Base-by-base conservation (phyloP, 805 yeast genomes). In the Yarrowia bubula region DNA sequence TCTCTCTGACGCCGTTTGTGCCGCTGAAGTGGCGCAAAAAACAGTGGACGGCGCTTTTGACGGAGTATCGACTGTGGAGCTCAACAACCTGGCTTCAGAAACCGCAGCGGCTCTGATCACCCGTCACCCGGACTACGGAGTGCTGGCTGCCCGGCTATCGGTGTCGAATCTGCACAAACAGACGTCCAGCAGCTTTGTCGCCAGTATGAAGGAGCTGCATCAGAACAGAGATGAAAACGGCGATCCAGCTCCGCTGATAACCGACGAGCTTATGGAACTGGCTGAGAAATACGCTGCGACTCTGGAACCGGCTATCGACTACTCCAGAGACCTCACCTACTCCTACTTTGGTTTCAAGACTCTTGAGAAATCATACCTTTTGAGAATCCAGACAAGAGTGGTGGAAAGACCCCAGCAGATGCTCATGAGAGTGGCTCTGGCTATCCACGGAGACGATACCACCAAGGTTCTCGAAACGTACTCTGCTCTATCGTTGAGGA, bases 81-180 rank as follows among this genome's bases (percentile, higher is more conserved):
- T 86, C 57, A 88, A 84, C 41, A 73, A 75, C 67, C 66, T 72
- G 65, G 89, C 97, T 53, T 96, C 98, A 39, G 98, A 93, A 76
- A 90, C 96, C 33, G 96, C 97, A 66, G 98, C 97, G 33, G 88
- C 89, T 72, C 87, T 93, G 96, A 89, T 96, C 65, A 92, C 98
- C 14, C 83, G 89, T 68, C 98, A 93, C 75, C 98, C 98, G 15
- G 97, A 93, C 77, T 92, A 93, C 73, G 96, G 97, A 18, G 83
- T 86, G 37, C 80, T 75, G 15, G 78, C 97, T 48, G 97, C 97
- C 22, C 84, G 98, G 78, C 86, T 93, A 66, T 96, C 96, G 11
- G 86, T 92, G 66, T 87, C 96, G 18, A 88, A 89, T 74, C 81
- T 93, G 71, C 97, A 92, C 78, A 90, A 89, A 76, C 92, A 89